A percentile compares a stretch with the other conserved stretches of the same genome.
Conservation (phyloP, 2,329 filamentous ascomycete genomes). For the Sporothrix pallida region DNA sequence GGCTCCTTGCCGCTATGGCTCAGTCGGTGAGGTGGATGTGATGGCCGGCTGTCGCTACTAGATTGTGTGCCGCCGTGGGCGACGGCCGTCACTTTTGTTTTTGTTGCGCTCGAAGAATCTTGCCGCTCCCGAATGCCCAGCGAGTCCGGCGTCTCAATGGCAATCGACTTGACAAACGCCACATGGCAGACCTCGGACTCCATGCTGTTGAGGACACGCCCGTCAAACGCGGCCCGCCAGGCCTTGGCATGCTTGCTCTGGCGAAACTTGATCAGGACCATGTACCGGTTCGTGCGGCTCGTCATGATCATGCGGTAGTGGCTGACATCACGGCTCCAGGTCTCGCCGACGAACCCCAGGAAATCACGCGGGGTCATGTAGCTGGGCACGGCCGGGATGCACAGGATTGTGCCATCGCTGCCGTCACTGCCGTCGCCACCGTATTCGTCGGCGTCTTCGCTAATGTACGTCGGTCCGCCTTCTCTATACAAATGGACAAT, state of each 20-base stretch:
- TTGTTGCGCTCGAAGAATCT: no score
- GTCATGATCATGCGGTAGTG: constrained; percentile 96
- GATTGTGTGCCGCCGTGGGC: background rate
- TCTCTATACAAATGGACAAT: constrained; percentile 94
- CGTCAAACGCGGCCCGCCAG: constrained; percentile 89
- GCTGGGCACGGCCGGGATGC: constrained; percentile 91
- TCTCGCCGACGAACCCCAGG: constrained; percentile 86
- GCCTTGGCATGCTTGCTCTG: constrained; percentile 73
- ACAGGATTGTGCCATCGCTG: constrained; percentile 82
- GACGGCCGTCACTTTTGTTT: constrained; percentile 8
- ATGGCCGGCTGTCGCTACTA: background rate
- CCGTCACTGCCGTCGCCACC: constrained; percentile 41
- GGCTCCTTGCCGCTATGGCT: constrained; percentile 28
- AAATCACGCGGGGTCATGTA: constrained; percentile 93
- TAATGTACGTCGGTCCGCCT: constrained; percentile 48
- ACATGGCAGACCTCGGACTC: constrained; percentile 96
- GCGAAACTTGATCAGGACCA: constrained; percentile 94
- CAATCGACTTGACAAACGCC: constrained; percentile 91
- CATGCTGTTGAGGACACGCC: constrained; percentile 89
- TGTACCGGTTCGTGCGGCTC: constrained; percentile 84
- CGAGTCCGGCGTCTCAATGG: constrained; percentile 65
- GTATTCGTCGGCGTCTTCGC: constrained; percentile 38
- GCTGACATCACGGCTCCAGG: constrained; percentile 82
- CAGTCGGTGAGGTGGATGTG: constrained; percentile 24
- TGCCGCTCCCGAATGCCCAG: constrained; percentile 1